Evolutionary conservation across 108 stramenopile species (phyloP).

Genomic region (Mayamaea pseudoterrestris): DNA sequence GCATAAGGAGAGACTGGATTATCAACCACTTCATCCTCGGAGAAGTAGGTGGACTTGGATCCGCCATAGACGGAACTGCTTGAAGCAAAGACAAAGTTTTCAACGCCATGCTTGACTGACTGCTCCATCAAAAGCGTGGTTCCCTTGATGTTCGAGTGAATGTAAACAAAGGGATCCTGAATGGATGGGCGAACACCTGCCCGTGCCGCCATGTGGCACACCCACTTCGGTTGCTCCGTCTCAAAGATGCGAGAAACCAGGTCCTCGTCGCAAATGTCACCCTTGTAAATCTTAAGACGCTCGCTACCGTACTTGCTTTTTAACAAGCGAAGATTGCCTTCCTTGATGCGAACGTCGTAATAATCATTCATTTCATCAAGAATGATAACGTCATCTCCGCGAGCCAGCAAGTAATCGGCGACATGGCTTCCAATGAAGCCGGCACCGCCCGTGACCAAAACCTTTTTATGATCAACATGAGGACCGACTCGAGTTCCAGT

Average conservation of each 20-base stretch:
- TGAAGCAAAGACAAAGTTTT: constrained; percentile 95
- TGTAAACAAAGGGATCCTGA: constrained; percentile 95
- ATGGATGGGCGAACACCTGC: constrained; percentile 89
- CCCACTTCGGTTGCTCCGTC: constrained; percentile 63
- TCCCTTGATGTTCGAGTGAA: constrained; percentile 92
- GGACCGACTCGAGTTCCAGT: constrained; percentile 26
- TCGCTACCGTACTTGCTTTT: constrained; percentile 23
- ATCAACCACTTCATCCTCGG: constrained; percentile 90
- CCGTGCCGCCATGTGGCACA: constrained; percentile 96
- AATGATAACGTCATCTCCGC: constrained; percentile 92
- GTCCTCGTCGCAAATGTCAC: constrained; percentile 88
- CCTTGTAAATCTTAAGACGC: constrained; percentile 56
- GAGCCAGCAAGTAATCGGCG: constrained; percentile 60
- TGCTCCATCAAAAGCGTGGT: constrained; percentile 93
- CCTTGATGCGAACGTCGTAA: constrained; percentile 89
- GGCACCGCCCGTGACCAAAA: constrained; percentile 95
- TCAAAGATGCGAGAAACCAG: constrained; percentile 78
- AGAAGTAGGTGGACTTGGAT: constrained; percentile 79
- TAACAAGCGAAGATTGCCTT: constrained; percentile 66
- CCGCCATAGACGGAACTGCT: constrained; percentile 94
- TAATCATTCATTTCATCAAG: constrained; percentile 99
- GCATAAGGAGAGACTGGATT: constrained; percentile 96
- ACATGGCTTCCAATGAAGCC: constrained; percentile 93
- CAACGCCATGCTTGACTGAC: constrained; percentile 58
- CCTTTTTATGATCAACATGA: constrained; percentile 76